Percentiles rank a stretch among this genome's conserved stretches.
Evolutionary conservation across 352 stramenopile species (phyloP).

Genomic region (Phytophthora multivora): DNA sequence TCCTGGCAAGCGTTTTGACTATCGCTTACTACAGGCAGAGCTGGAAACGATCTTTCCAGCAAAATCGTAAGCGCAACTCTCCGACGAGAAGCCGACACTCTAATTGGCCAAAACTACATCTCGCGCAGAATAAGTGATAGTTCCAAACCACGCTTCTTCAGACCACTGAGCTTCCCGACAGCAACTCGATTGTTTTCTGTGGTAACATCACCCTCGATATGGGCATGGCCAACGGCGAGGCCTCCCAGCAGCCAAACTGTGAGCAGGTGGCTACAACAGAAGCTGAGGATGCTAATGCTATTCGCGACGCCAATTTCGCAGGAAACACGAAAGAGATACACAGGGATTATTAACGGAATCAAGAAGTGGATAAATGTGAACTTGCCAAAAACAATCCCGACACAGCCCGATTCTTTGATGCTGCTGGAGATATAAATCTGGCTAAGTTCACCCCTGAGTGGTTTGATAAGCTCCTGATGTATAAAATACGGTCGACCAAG

Average conservation of each 20-base stretch:
- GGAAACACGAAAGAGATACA: not conserved
- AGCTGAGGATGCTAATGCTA: not conserved
- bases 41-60: not conserved
- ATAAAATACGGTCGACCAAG: too few relatives aligned
- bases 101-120: not conserved
- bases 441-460: not conserved
- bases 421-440: not conserved
- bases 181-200: not conserved
- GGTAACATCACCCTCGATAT: too few relatives aligned
- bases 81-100: not conserved
- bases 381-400: too few relatives aligned
- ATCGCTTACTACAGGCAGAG: not conserved
- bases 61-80: not conserved
- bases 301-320: not conserved
- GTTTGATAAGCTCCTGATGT: slow-evolving; percentile 2
- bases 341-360: not conserved
- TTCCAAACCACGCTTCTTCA: too few relatives aligned
- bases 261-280: too few relatives aligned
- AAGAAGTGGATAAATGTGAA: not conserved
- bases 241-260: too few relatives aligned
- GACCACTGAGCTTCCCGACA: not conserved
- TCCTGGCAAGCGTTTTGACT: not conserved
- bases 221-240: too few relatives aligned
- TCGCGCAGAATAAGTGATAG: too few relatives aligned
- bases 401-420: not conserved